phyloP scores from a whole-genome alignment of 495 filamentous ascomycete species.

The Lepraria neglecta region DNA sequence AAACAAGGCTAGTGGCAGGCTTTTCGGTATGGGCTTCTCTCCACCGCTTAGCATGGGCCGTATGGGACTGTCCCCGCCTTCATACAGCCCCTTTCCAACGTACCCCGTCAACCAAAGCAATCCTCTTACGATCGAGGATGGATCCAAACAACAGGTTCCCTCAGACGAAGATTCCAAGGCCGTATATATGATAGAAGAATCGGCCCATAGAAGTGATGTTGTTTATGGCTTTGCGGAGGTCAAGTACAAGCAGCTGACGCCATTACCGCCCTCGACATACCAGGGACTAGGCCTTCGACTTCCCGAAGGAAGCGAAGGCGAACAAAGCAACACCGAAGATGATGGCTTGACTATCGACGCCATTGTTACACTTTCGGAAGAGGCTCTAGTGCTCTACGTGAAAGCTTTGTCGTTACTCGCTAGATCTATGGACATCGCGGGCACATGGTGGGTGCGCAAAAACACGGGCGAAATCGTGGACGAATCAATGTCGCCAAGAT shows the following conservation, averaged over 20 bases:
- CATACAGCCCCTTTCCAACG: slow-evolving; percentile 74
- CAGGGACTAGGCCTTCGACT: slow-evolving; percentile 59
- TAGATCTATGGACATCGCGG: slow-evolving; percentile 94
- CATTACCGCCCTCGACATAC: slow-evolving; percentile 70
- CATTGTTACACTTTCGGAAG: slow-evolving; percentile 79
- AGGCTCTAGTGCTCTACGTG: slow-evolving; percentile 92
- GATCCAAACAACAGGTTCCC: slow-evolving; percentile 47
- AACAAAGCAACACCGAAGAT: slow-evolving; percentile 40
- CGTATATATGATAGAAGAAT: slow-evolving; percentile 78
- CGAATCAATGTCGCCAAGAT: slow-evolving; percentile 42
- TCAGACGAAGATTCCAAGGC: slow-evolving; percentile 76
- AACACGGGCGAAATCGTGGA: slow-evolving; percentile 57
- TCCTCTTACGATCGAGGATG: slow-evolving; percentile 61
- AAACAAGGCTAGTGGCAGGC: slow-evolving; percentile 81
- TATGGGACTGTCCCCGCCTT: slow-evolving; percentile 63
- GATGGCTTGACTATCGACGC: slow-evolving; percentile 79
- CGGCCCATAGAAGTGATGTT: slow-evolving; percentile 85
- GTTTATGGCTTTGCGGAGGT: slow-evolving; percentile 97
- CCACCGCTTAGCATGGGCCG: slow-evolving; percentile 63
- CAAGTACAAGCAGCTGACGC: slow-evolving; percentile 93
- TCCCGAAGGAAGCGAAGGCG: slow-evolving; percentile 36
- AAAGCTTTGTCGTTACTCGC: slow-evolving; percentile 83
- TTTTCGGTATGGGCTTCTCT: slow-evolving; percentile 69
- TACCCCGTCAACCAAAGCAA: slow-evolving; percentile 65
- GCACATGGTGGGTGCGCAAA: slow-evolving; percentile 82